A percentile compares a stretch with the other conserved stretches of the same genome.
These are phyloP conservation scores for Neolentinus lepideus DNA, from an alignment of 1,284 basidiomycete genomes.

Conservation along the genomic window DNA sequence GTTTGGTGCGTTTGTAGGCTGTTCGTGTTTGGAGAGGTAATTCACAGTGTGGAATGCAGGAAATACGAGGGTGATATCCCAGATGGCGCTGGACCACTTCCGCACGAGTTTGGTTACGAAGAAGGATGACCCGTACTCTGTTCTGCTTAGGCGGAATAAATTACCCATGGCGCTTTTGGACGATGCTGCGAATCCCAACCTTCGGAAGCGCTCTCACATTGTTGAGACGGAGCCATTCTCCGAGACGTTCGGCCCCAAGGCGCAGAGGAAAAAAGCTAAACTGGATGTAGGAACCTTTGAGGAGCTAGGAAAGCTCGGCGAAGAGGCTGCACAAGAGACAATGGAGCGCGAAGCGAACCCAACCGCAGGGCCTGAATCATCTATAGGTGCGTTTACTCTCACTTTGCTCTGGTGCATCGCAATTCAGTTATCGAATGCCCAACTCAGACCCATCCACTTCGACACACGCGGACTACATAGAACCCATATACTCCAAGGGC, in stretches of 20 bases:
- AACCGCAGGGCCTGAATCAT: slow-evolving; percentile 24
- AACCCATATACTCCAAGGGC: slow-evolving; percentile 89
- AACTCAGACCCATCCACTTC: slow-evolving; percentile 25
- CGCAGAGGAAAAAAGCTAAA: slow-evolving; percentile 84
- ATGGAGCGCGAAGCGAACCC: slow-evolving; percentile 34
- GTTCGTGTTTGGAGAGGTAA: background rate
- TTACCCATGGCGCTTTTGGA: slow-evolving; percentile 91
- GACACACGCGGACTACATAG: slow-evolving; percentile 70
- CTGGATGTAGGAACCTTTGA: slow-evolving; percentile 83
- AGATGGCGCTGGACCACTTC: slow-evolving; percentile 92
- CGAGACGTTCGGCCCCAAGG: slow-evolving; percentile 91
- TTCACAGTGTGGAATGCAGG: slow-evolving; percentile 37
- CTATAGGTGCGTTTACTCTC: slow-evolving; percentile 27
- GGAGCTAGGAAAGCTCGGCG: slow-evolving; percentile 70
- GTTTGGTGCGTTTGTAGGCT: slow-evolving; percentile 70
- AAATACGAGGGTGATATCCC: slow-evolving; percentile 98
- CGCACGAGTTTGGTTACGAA: slow-evolving; percentile 77
- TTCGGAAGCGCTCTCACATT: slow-evolving; percentile 83
- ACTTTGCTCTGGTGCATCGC: too few species aligned
- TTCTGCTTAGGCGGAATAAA: slow-evolving; percentile 87
- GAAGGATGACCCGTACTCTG: slow-evolving; percentile 91
- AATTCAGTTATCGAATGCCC: background rate
- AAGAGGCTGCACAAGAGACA: slow-evolving; percentile 34
- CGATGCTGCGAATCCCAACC: slow-evolving; percentile 74
- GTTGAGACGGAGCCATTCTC: slow-evolving; percentile 90